A percentile compares a stretch with the other conserved stretches of the same genome.
Conservation (phyloP, 2,329 filamentous ascomycete species). For the Paramyrothecium roridum region DNA sequence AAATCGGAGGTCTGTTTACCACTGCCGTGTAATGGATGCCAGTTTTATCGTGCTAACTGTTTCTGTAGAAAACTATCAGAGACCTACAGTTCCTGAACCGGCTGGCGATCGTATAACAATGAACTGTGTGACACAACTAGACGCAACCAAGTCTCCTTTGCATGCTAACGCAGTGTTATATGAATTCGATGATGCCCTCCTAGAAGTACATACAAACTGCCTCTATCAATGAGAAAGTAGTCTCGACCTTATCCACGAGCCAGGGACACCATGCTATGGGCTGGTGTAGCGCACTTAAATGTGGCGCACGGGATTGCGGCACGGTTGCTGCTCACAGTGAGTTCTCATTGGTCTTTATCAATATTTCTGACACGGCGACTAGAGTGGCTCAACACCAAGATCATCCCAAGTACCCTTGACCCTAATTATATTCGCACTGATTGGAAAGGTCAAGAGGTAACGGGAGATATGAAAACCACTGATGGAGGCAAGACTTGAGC, state of each 20-base stretch:
- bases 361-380: neutral
- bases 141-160: rapidly evolving
- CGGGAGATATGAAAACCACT: neutral
- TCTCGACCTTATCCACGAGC: slow-evolving; percentile 41
- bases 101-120: slow-evolving; percentile 13
- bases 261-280: slow-evolving; percentile 34
- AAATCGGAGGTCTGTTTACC: slow-evolving; percentile 19
- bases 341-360: neutral
- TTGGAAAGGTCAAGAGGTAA: neutral
- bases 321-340: slow-evolving; percentile 16
- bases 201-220: slow-evolving; percentile 14
- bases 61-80: slow-evolving; percentile 8
- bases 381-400: slow-evolving; percentile 16
- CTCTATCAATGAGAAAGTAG: slow-evolving; percentile 15
- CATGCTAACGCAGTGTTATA: slow-evolving; percentile 3
- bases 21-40: neutral
- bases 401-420: slow-evolving; percentile 10
- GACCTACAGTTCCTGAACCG: slow-evolving; percentile 9
- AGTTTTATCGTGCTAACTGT: neutral
- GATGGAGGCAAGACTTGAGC: neutral
- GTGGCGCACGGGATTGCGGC: slow-evolving; percentile 76
- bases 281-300: slow-evolving; percentile 48
- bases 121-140: slow-evolving; percentile 8
- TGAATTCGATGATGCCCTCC: slow-evolving; percentile 10
- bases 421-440: slow-evolving; percentile 9